Evolutionary conservation across 805 yeast species (phyloP), one percentile per base, ranked within the genome.

Genomic region (Saccharomycopsis javanensis): DNA sequence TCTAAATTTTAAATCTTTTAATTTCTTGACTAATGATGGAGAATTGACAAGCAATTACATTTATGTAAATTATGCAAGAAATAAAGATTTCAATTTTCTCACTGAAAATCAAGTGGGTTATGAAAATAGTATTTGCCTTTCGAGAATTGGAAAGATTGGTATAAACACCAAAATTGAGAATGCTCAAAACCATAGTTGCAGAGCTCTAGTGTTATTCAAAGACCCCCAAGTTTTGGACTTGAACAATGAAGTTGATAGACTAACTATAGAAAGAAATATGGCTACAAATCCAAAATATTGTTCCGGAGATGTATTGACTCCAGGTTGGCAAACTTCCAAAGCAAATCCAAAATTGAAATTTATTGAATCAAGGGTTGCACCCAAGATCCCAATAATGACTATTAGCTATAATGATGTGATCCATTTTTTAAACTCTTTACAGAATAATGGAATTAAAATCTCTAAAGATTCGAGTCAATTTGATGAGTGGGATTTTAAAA

Each of bases 221-320:
- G 79, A 75, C 42, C 75, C 77, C 1, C 65, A 52, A 11, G 42
- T 37, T 16, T 38, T 51, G 38, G 64, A 64, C 18, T 48, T 55
- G 69, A 69, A 5, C 10, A 50, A 18, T 20, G 59, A 59, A 4
- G 65, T 64, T 2, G 66, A 68, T 53, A 67, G 68, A 2, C 69
- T 68, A 30, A 61, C 68, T 1, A 65, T 67, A 4, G 75, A 73
- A 61, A 65, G 66, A 55, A 65, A 66, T 50, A 75, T 85, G 48
- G 86, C 83, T 4, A 86, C 82, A 0, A 68, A 80, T 35, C 76
- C 84, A 0, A 80, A 83, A 57, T 70, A 70, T 55, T 78, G 80
- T 57, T 79, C 92, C 1, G 97, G 97, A 7, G 94, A 90, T 67
- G 79, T 89, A 3, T 67, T 87, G 35, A 77, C 86, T 2, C 96